Conservation (phyloP, 140 eudicot genomes). For the Stevia rebaudiana region DNA sequence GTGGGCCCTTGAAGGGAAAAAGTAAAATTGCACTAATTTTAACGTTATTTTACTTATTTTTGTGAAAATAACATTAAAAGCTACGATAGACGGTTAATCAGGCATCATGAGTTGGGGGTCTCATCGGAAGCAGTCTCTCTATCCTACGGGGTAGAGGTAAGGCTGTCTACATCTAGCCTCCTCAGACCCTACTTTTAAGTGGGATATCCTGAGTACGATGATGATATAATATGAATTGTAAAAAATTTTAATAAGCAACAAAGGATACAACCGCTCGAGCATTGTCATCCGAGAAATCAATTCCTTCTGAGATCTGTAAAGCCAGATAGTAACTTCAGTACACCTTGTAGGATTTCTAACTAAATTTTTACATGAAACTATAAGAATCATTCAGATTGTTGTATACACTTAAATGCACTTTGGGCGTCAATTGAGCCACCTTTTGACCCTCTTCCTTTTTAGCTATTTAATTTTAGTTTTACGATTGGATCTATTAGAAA, state of each 20-base stretch:
- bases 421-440: background rate
- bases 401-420: conserved; percentile 1
- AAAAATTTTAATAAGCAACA: conserved; percentile 7
- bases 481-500: background rate
- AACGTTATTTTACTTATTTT: too few species aligned
- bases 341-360: background rate
- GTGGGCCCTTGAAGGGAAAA: too few species aligned
- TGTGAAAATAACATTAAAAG: too few species aligned
- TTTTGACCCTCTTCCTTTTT: conserved; percentile 6
- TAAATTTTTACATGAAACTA: background rate
- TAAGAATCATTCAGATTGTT: background rate
- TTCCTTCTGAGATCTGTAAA: conserved; percentile 93
- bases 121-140: too few species aligned
- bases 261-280: conserved; percentile 98
- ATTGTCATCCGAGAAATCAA: conserved; percentile 90
- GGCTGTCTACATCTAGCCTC: too few species aligned
- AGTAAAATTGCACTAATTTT: too few species aligned
- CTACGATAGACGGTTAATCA: too few species aligned
- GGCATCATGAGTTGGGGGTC: too few species aligned
- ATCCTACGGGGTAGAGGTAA: too few species aligned
- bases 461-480: background rate
- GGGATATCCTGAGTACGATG: too few species aligned
- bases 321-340: conserved; percentile 16
- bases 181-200: too few species aligned
- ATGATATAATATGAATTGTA: background rate